Conservation (phyloP, 257 asterid species). For the Scutellaria galericulata region DNA sequence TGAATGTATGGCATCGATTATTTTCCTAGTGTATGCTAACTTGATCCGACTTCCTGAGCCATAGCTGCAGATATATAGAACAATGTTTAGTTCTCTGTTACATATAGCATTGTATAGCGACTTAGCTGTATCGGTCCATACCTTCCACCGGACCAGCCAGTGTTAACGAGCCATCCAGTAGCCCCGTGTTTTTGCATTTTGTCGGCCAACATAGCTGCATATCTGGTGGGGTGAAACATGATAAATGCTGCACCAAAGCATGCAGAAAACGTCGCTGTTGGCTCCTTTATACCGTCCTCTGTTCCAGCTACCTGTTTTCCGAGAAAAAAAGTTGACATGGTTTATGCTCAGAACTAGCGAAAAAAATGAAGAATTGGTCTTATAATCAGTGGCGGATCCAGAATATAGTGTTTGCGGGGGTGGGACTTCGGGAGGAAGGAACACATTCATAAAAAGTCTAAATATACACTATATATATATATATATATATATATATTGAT, state of each 20-base stretch:
- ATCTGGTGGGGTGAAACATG: conserved; percentile 90
- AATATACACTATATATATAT: too few relatives aligned
- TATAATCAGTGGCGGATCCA: too few relatives aligned
- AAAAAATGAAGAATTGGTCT: too few relatives aligned
- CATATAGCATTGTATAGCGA: too few relatives aligned
- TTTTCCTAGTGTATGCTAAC: conserved; percentile 85
- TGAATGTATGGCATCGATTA: conserved; percentile 84
- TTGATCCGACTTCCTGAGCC: conserved; percentile 85
- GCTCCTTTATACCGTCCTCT: conserved; percentile 94
- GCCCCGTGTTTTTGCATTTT: conserved; percentile 89
- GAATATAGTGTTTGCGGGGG: too few relatives aligned
- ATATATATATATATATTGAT: too few relatives aligned
- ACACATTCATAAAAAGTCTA: too few relatives aligned
- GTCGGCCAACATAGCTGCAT: conserved; percentile 90
- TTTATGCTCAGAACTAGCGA: neutral
- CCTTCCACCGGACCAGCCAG: conserved; percentile 99
- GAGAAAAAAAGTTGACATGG: neutral
- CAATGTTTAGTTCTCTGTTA: too few relatives aligned
- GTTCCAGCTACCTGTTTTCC: conserved; percentile 88
- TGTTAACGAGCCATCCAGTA: conserved; percentile 93
- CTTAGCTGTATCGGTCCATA: conserved; percentile 27
- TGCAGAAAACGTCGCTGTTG: conserved; percentile 91
- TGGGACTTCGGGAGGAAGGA: too few relatives aligned
- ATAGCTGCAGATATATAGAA: conserved; percentile 49
- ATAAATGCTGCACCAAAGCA: conserved; percentile 97